Evolutionary conservation across 441 rosid genomes (phyloP), one percentile per base, ranked within the genome.

Genomic region (Aleurites moluccanus): DNA sequence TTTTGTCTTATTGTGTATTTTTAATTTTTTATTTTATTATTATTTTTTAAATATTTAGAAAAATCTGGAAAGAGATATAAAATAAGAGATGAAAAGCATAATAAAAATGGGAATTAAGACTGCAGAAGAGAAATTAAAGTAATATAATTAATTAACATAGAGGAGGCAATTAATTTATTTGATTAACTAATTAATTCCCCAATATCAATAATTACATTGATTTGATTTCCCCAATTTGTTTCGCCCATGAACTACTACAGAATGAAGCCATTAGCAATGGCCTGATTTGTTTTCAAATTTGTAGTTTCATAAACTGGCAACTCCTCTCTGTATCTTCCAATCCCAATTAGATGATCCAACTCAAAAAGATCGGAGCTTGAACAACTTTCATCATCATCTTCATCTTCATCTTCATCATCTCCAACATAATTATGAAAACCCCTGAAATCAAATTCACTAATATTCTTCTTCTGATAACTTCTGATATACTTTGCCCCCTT

Each of bases 331-430:
- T 83, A 86, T 78, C 92, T 83, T 35, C 88, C 92, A 70, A 83
- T 82, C 4, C 88, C 90, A 20, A 79, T 83, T 14, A 80, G 80
- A 78, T 88, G 88, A 81, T 92, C 94, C 14, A 92, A 84, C 84
- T 93, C 98, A 42, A 93, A 93, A 38, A 93, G 89, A 89, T 94
- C 97, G 2, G 97, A 94, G 66, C 99, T 94, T 40, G 93, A 85
- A 76, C 85, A 91, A 74, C 99, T 94, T 78, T 74, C 79, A 38
- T 78, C 89, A 71, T 85, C 88, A 0, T 84, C 85, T 0, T 80
- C 86, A 0, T 84, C 82, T 0, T 85, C 87, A 0, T 83, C 81
- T 3, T 77, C 78, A 15, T 72, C 75, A 14, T 72, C 77, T 61
- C 45, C 77, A 68, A 3, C 18, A 33, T 68, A 76, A 49, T 60